Evolutionary conservation across 768 basidiomycete genomes (phyloP), one percentile per base, ranked within the genome.

Genomic region (Termitomyces sp.): DNA sequence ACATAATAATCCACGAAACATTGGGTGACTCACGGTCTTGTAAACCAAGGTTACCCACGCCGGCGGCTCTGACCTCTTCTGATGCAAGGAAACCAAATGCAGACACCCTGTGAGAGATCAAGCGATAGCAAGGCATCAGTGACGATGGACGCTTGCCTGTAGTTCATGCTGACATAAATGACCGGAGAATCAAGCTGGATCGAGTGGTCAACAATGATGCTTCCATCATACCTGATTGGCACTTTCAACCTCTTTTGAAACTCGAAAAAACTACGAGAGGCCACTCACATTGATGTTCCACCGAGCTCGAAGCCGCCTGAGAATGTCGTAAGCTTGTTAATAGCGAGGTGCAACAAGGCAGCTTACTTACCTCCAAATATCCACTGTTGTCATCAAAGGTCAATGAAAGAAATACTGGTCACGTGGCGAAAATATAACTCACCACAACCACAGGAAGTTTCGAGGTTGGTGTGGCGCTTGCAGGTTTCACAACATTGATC

Each of bases 1-100:
- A 15, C 7, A 14, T n/a, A 14, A n/a, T n/a, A 11, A 35, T 34
- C 10, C 6, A 45, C 5, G 2, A n/a, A 9, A 38, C 8, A 45
- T 17, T 22, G 17, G 5, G 17, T 21, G 3, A 65, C 77, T 59
- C 61, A 81, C 79, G 80, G 66, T 87, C 84, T 61, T 74, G 75
- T 26, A 87, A 70, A 5, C 84, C 85, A 8, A 84, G 66, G 60
- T 86, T 86, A 7, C 77, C 79, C 14, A 77, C 70, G 8, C 72
- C 72, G 1, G 73, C 78, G 0, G 65, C 67, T 43, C 74, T 73
- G 2, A 79, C 70, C 62, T 80, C 77, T 49, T 70, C 64, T 28
- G 76, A 69, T 2, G 73, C 73, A 44, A 79, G 59, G 58, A 80
- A 81, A 3, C 79, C 79, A 44, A 78, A 72, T 6, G 65, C 70